Evolutionary conservation across 2,329 filamentous ascomycete genomes (phyloP).

Genomic region (Zymoseptoria crescenta): DNA sequence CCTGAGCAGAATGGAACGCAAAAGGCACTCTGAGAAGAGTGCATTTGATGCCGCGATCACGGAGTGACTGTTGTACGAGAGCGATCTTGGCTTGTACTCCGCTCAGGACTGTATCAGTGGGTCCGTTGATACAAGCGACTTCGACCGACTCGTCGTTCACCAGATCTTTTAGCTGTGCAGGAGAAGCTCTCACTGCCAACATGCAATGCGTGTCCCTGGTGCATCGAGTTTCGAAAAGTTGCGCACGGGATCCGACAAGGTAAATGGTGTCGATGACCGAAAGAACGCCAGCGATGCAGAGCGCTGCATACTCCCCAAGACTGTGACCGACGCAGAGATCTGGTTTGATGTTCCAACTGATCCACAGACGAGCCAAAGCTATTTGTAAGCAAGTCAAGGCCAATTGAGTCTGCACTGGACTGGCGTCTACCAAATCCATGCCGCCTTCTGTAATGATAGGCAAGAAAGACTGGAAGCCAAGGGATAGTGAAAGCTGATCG

Average conservation of each 20-base stretch:
- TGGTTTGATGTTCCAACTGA: conserved; percentile 1
- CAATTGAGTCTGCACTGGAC: conserved; percentile 5
- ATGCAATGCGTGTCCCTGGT: conserved; percentile 22
- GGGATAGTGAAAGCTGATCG: conserved; percentile 4
- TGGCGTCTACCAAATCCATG: not conserved
- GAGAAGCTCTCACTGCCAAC: conserved; percentile 19
- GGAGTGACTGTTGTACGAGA: conserved; percentile 2
- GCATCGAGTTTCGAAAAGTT: conserved; percentile 24
- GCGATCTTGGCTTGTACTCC: conserved; percentile 14
- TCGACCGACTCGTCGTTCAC: not conserved
- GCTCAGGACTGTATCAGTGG: conserved; percentile 19
- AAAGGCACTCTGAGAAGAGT: conserved; percentile 19
- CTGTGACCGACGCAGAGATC: conserved; percentile 18
- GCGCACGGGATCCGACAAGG: conserved; percentile 31
- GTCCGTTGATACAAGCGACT: conserved; percentile 25
- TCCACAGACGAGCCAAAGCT: conserved; percentile 4
- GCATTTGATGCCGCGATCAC: conserved; percentile 3
- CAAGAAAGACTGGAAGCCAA: conserved; percentile 2
- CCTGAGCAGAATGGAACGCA: conserved; percentile 30
- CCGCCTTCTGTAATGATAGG: not conserved
- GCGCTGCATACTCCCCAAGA: conserved; percentile 9
- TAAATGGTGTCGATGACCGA: conserved; percentile 23
- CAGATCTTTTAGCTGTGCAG: conserved; percentile 5
- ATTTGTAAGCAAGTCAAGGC: conserved; percentile 7
- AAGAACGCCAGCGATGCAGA: conserved; percentile 8